Evolutionary conservation across 2,329 filamentous ascomycete species (phyloP).

Genomic region (Purpureocillium lavendulum): DNA sequence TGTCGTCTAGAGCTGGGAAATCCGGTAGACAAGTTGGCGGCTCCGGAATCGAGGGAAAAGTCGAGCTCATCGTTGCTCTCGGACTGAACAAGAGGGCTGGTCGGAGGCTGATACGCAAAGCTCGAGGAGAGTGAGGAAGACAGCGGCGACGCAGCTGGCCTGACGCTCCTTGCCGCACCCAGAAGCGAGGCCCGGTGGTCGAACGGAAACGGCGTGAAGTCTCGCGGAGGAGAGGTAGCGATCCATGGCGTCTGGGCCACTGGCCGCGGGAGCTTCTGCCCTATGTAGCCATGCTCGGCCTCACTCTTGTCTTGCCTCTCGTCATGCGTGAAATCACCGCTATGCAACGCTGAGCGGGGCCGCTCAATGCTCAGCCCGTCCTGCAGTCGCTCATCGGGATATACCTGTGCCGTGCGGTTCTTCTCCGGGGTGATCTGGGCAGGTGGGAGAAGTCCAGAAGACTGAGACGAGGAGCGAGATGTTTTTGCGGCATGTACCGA

Average conservation of each 20-base stretch:
- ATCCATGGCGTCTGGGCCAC: conserved; percentile 33
- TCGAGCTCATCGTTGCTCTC: conserved; percentile 71
- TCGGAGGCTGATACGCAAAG: conserved; percentile 80
- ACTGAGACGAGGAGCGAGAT: conserved; percentile 24
- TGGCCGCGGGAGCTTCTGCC: conserved; percentile 10
- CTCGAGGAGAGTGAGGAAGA: conserved; percentile 69
- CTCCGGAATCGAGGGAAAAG: conserved; percentile 44
- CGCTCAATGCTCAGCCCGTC: conserved; percentile 64
- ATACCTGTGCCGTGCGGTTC: conserved; percentile 13
- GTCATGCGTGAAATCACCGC: conserved; percentile 53
- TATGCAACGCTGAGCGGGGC: conserved; percentile 68
- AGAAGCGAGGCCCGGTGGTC: conserved; percentile 23
- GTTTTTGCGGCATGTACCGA: conserved; percentile 8
- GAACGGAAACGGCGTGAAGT: conserved; percentile 38
- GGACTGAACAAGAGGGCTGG: conserved; percentile 84
- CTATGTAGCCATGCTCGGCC: conserved; percentile 1
- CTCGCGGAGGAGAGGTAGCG: conserved; percentile 46
- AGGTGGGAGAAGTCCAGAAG: conserved; percentile 34
- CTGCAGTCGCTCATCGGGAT: conserved; percentile 32
- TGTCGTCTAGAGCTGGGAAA: conserved; percentile 49
- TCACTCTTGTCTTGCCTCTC: conserved; percentile 11
- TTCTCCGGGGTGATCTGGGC: conserved; percentile 41
- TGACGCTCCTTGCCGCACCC: conserved; percentile 26
- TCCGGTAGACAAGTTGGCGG: conserved; percentile 37
- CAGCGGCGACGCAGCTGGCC: conserved; percentile 48